phyloP scores from a whole-genome alignment of 345 rosid genomes.

The Lepidium didymum region DNA sequence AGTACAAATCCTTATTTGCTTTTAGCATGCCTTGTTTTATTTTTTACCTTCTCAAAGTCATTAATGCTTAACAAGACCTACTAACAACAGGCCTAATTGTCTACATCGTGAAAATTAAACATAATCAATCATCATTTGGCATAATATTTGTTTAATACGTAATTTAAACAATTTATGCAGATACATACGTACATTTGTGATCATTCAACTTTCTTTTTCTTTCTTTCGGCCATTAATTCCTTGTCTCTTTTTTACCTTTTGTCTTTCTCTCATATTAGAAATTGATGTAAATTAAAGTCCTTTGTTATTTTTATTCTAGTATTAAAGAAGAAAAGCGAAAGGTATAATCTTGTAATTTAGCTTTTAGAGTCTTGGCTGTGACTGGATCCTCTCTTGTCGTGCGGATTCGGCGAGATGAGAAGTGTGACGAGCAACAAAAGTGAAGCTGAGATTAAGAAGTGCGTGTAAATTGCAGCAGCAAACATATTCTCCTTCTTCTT shows the following conservation, averaged over 20 bases:
- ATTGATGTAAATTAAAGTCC: slow-evolving; percentile 2
- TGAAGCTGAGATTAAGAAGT: neutral
- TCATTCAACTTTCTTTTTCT: slow-evolving; percentile 9
- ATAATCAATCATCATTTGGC: slow-evolving; percentile 8
- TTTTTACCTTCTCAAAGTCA: neutral
- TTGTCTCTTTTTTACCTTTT: neutral
- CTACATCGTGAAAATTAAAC: neutral
- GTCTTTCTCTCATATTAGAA: neutral
- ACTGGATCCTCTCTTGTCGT: slow-evolving; percentile 12
- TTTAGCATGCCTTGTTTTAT: slow-evolving; percentile 24
- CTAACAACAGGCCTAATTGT: slow-evolving; percentile 1
- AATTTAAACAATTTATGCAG: neutral
- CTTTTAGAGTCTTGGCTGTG: slow-evolving; percentile 10
- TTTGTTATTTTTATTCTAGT: neutral
- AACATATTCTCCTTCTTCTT: neutral
- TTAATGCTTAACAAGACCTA: neutral
- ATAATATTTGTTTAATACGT: neutral
- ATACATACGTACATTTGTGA: neutral
- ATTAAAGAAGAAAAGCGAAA: neutral
- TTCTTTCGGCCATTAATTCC: slow-evolving; percentile 3
- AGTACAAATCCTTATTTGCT: slow-evolving; percentile 13
- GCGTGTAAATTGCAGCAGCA: slow-evolving; percentile 3
- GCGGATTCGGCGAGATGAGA: slow-evolving; percentile 10
- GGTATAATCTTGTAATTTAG: slow-evolving; percentile 5
- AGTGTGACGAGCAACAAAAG: slow-evolving; percentile 2